Evolutionary conservation across 208 protist species (phyloP).

Genomic region (Trypanosoma vivax): DNA sequence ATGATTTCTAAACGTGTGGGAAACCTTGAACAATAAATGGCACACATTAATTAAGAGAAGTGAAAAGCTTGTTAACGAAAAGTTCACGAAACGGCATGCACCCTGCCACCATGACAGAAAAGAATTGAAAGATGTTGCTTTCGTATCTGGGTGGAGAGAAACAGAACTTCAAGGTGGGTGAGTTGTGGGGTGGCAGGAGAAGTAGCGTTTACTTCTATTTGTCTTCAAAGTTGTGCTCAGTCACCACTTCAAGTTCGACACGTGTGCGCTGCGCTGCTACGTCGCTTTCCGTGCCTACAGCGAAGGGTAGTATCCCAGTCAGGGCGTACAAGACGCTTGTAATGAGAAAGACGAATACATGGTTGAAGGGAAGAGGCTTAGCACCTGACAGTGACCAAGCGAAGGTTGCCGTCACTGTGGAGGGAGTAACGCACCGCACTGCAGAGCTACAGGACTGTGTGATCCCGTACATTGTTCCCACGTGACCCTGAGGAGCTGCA

Average conservation of each 20-base stretch:
- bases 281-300: constrained; percentile 21
- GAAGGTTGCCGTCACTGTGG: constrained; percentile 62
- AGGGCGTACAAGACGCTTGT: constrained; percentile 12
- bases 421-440: constrained; percentile 52
- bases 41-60: too few species aligned
- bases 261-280: too few species aligned
- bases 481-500: constrained; percentile 39
- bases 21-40: too few species aligned
- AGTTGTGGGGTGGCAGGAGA: too few species aligned
- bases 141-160: not conserved
- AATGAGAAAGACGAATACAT: constrained; percentile 50
- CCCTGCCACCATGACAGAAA: too few species aligned
- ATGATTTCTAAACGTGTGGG: too few species aligned
- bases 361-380: constrained; percentile 37
- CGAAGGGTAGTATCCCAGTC: constrained; percentile 9
- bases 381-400: constrained; percentile 60
- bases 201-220: too few species aligned
- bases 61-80: too few species aligned
- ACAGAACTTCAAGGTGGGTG: not conserved
- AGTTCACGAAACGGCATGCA: too few species aligned
- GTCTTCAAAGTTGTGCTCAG: too few species aligned
- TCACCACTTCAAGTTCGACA: too few species aligned
- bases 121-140: not conserved
- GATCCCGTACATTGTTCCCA: constrained; percentile 74
- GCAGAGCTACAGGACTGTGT: constrained; percentile 59